Base-by-base conservation (phyloP, 2,329 filamentous ascomycete genomes). In the Paraconiothyrium sp. region DNA sequence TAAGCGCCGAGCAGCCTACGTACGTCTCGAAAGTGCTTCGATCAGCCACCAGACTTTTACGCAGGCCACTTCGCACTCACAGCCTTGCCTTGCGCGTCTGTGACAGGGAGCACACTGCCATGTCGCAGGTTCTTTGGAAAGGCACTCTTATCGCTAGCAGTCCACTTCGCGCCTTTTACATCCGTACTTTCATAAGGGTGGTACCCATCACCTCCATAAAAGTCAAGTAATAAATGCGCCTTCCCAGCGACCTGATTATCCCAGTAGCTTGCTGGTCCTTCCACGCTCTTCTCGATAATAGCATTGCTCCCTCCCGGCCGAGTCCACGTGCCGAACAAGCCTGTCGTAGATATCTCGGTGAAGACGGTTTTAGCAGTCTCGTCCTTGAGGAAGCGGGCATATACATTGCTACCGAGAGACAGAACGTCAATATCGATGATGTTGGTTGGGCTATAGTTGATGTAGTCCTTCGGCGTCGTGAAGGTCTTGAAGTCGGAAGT, bases 401-500 rank as follows among this genome's bases (percentile, higher is more conserved):
- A 87, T n/a, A 76, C 76, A 51, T 75, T 74, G 37, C 66, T 67
- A 14, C 81, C 80, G 1, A 85, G 72, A 1, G 80, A 75, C 3
- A 86, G 77, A 72, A 90, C 84, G 66, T 87, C 85, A n/a, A 89
- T 77, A 66, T 86, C 84, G 68, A 86, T 87, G 55, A 85, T 78
- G 60, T 83, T 79, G 54, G 79, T 84, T 0, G 82, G 80, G 1
- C 78, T 72, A 47, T 80, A 77, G 71, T 84, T 80, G 69, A 86
- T 82, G 66, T 84, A 85, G 7, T 84, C 84, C 62, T 83, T 72
- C 0, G 86, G 84, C 1, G 80, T 41, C 20, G 78, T 80, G 68
- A 88, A 88, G 1, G 82, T 85, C 50, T 77, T 76, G 67, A 88
- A 88, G 74, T 88, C 85, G 51, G 73, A 76, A 1, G 86, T 88